A percentile compares a stretch with the other conserved stretches of the same genome.
Conservation (phyloP, 2,329 filamentous ascomycete species). For the Teratosphaeria epicoccoides region DNA sequence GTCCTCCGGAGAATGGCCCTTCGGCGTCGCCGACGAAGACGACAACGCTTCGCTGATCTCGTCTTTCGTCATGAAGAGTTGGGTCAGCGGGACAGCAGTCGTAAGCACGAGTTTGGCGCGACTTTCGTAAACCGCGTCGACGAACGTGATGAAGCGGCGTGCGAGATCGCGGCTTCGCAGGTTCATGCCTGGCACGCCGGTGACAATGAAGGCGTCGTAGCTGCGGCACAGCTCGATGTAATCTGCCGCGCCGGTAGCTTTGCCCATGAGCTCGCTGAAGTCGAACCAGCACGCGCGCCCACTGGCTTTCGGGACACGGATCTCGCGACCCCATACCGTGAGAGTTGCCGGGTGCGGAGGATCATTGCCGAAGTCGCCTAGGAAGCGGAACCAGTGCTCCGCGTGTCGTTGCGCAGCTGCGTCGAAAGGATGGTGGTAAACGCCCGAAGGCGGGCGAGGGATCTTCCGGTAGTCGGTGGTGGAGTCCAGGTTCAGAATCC, state of each 20-base stretch:
- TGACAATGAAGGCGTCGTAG: slow-evolving; percentile 88
- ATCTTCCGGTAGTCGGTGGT: slow-evolving; percentile 97
- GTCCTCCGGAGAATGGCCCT: slow-evolving; percentile 20
- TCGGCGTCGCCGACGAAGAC: slow-evolving; percentile 17
- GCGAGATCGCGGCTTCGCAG: slow-evolving; percentile 77
- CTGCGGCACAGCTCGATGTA: slow-evolving; percentile 83
- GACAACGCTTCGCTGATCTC: slow-evolving; percentile 39
- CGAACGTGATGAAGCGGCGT: slow-evolving; percentile 89
- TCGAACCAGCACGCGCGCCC: slow-evolving; percentile 83
- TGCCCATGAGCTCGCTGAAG: slow-evolving; percentile 82
- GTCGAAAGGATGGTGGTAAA: slow-evolving; percentile 86
- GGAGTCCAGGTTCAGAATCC: slow-evolving; percentile 89
- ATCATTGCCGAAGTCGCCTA: slow-evolving; percentile 69
- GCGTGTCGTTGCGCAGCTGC: slow-evolving; percentile 67
- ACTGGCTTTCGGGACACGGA: slow-evolving; percentile 76
- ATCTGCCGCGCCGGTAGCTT: slow-evolving; percentile 83
- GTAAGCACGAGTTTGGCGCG: slow-evolving; percentile 94
- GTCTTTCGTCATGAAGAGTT: slow-evolving; percentile 54
- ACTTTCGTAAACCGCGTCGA: slow-evolving; percentile 88
- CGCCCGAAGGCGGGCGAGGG: slow-evolving; percentile 78
- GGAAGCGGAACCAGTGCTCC: slow-evolving; percentile 89
- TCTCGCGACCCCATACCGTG: slow-evolving; percentile 84
- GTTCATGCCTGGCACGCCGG: slow-evolving; percentile 85
- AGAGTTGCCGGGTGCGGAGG: slow-evolving; percentile 71
- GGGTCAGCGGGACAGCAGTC: slow-evolving; percentile 69